Conservation (phyloP, 148 eudicot genomes). For the Amaranthus cruentus region DNA sequence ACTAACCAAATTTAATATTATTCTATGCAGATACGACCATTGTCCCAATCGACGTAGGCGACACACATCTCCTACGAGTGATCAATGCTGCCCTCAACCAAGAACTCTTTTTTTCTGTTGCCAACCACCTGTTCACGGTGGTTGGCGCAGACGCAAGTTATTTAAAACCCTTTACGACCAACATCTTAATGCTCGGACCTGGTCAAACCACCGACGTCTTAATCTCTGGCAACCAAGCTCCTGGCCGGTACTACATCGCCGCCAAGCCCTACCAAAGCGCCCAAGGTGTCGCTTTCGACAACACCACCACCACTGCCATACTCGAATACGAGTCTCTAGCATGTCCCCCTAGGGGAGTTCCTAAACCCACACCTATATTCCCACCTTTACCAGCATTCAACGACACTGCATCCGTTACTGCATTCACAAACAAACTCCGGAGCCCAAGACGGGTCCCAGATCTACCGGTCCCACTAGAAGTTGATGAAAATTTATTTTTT, state of each 20-base stretch:
- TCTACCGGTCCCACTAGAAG: slow-evolving; percentile 50
- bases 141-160: slow-evolving; percentile 94
- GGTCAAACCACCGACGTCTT: slow-evolving; percentile 91
- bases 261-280: slow-evolving; percentile 80
- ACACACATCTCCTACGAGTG: slow-evolving; percentile 72
- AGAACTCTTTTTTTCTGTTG: slow-evolving; percentile 81
- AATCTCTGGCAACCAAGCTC: slow-evolving; percentile 58
- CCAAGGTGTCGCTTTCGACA: slow-evolving; percentile 74
- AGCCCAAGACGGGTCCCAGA: slow-evolving; percentile 44
- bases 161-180: slow-evolving; percentile 74
- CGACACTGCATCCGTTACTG: slow-evolving; percentile 57
- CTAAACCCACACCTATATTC: slow-evolving; percentile 30
- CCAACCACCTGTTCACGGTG: slow-evolving; percentile 69
- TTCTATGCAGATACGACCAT: slow-evolving; percentile 53
- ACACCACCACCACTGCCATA: slow-evolving; percentile 85
- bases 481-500: slow-evolving; percentile 61
- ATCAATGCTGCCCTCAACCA: slow-evolving; percentile 83
- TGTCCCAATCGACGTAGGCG: slow-evolving; percentile 64
- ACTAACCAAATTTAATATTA: not conserved
- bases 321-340: slow-evolving; percentile 61
- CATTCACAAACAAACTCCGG: slow-evolving; percentile 53
- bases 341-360: slow-evolving; percentile 42
- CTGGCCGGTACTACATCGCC: slow-evolving; percentile 73
- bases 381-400: slow-evolving; percentile 67
- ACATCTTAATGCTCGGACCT: slow-evolving; percentile 77